Conservation (phyloP, 2,329 filamentous ascomycete genomes). For the Cryphonectria carpinicola region DNA sequence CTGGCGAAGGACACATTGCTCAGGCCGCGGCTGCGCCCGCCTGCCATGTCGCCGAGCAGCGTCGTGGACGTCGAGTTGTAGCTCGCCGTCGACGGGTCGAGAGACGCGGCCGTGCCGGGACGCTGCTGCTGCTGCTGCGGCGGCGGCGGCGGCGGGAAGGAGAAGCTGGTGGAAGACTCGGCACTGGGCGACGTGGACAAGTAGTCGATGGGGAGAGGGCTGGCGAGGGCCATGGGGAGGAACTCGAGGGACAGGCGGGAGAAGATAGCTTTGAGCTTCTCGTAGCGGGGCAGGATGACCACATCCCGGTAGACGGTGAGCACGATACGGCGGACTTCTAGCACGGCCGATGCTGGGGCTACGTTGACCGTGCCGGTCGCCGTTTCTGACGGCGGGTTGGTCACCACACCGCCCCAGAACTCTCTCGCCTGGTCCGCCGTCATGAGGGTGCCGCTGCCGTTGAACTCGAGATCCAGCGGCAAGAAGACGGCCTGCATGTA, state of each 20-base stretch:
- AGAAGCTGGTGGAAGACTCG: slow-evolving; percentile 45
- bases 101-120: slow-evolving; percentile 74
- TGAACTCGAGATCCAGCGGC: slow-evolving; percentile 90
- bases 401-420: slow-evolving; percentile 80
- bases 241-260: slow-evolving; percentile 87
- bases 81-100: slow-evolving; percentile 75
- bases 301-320: slow-evolving; percentile 86
- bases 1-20: slow-evolving; percentile 77
- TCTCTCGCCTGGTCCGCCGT: slow-evolving; percentile 78
- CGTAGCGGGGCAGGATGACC: slow-evolving; percentile 86
- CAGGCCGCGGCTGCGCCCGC: slow-evolving; percentile 76
- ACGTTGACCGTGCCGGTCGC: slow-evolving; percentile 42
- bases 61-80: slow-evolving; percentile 82
- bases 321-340: slow-evolving; percentile 88
- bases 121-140: slow-evolving; percentile 46
- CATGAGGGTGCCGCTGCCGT: slow-evolving; percentile 80
- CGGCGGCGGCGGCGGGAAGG: slow-evolving; percentile 30
- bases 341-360: slow-evolving; percentile 56
- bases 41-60: slow-evolving; percentile 68
- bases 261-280: slow-evolving; percentile 86
- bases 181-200: slow-evolving; percentile 55
- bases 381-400: slow-evolving; percentile 27
- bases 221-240: slow-evolving; percentile 59
- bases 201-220: slow-evolving; percentile 49
- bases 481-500: slow-evolving; percentile 96